Conservation (phyloP, 805 yeast species). For the Saccharomyces paradoxus region DNA sequence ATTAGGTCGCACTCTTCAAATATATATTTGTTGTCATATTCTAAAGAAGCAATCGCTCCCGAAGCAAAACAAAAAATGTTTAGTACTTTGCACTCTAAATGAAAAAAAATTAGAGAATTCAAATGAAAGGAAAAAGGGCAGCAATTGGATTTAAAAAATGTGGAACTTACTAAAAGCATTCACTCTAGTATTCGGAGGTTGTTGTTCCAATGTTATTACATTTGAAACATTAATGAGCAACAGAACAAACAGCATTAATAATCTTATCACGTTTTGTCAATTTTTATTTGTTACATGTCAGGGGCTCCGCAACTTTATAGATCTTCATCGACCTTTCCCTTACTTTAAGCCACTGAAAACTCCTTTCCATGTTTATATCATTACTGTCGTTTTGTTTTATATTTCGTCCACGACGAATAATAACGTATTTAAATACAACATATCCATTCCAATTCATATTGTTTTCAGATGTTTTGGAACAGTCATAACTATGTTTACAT, state of each 20-base stretch:
- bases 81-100: neutral
- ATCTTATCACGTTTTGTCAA: constrained; percentile 50
- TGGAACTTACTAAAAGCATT: constrained; percentile 14
- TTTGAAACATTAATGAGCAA: constrained; percentile 44
- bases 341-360: constrained; percentile 31
- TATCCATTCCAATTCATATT: constrained; percentile 61
- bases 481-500: constrained; percentile 51
- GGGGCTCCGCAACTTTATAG: constrained; percentile 34
- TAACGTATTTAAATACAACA: constrained; percentile 44
- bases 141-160: neutral
- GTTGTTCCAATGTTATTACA: constrained; percentile 62
- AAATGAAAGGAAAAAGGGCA: neutral
- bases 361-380: constrained; percentile 38
- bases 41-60: neutral
- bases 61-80: neutral
- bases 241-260: constrained; percentile 34
- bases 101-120: neutral
- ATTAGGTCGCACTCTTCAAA: neutral
- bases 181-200: constrained; percentile 54
- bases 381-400: constrained; percentile 45
- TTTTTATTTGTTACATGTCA: constrained; percentile 45
- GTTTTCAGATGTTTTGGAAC: constrained; percentile 59
- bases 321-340: constrained; percentile 24
- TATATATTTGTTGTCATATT: neutral
- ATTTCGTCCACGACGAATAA: constrained; percentile 48